These are phyloP conservation scores for Globisporangium nagaii DNA, from an alignment of 352 stramenopile species.

Conservation along the genomic window DNA sequence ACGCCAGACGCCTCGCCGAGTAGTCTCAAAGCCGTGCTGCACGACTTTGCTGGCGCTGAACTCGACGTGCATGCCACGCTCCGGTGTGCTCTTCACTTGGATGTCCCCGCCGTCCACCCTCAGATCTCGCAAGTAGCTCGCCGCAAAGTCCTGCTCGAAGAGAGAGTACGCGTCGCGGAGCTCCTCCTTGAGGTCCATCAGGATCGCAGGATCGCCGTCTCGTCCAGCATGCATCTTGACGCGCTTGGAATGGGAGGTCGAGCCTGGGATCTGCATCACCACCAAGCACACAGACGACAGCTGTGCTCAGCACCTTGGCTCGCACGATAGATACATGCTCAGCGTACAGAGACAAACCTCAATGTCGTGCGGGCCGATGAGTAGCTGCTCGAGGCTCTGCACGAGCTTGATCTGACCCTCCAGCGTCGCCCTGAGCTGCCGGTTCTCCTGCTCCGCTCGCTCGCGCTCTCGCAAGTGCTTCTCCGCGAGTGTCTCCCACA, in stretches of 20 bases:
- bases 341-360: slow-evolving; percentile 1
- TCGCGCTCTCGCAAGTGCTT: slow-evolving; percentile 18
- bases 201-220: slow-evolving; percentile 21
- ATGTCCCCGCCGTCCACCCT: slow-evolving; percentile 13
- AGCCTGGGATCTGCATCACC: slow-evolving; percentile 6
- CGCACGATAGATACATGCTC: not conserved
- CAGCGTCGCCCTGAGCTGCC: slow-evolving; percentile 17
- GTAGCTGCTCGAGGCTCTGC: slow-evolving; percentile 20
- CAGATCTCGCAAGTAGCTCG: slow-evolving; percentile 4
- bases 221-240: slow-evolving; percentile 5
- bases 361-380: slow-evolving; percentile 15
- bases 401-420: slow-evolving; percentile 30
- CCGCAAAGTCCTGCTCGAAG: slow-evolving; percentile 11
- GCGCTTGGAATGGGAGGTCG: slow-evolving; percentile 12
- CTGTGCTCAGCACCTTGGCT: not conserved
- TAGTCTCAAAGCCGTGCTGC: slow-evolving; percentile 24
- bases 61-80: slow-evolving; percentile 21
- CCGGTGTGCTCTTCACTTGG: slow-evolving; percentile 8
- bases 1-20: slow-evolving; percentile 28
- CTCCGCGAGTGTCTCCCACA: slow-evolving; percentile 25
- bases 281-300: not conserved
- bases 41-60: slow-evolving; percentile 27
- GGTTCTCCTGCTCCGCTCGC: slow-evolving; percentile 26
- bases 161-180: slow-evolving; percentile 16
- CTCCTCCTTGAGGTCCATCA: slow-evolving; percentile 19